Percentiles rank a stretch among this genome's conserved stretches.
Conservation (phyloP, 1,284 basidiomycete genomes). For the Cerioporus squamosus region DNA sequence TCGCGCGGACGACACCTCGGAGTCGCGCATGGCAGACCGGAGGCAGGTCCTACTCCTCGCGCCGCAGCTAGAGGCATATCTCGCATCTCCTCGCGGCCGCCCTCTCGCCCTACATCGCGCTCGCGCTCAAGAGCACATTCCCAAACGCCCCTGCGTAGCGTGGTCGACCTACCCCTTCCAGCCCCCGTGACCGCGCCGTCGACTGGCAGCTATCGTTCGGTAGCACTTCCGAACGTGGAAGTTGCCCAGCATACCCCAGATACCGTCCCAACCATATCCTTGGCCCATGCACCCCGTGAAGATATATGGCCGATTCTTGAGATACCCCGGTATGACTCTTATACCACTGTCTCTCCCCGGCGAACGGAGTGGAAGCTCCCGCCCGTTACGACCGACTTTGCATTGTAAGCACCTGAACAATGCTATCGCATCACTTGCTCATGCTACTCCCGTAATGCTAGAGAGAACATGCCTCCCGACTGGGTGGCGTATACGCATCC, state of each 20-base stretch:
- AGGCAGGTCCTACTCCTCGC: constrained; percentile 17
- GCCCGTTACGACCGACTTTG: constrained; percentile 19
- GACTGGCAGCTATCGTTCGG: constrained; percentile 1
- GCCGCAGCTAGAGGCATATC: constrained; percentile 22
- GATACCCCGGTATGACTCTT: constrained; percentile 25
- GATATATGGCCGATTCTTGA: constrained; percentile 18
- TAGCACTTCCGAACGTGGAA: constrained; percentile 12
- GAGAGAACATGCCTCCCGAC: constrained; percentile 20
- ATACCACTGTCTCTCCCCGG: constrained; percentile 13
- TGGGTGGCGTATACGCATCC: constrained; percentile 33
- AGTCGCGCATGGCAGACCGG: constrained; percentile 9
- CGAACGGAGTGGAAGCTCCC: constrained; percentile 9
- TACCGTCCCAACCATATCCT: not conserved
- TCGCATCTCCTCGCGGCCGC: constrained; percentile 12
- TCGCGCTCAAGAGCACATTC: constrained; percentile 22
- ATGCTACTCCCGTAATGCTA: not conserved
- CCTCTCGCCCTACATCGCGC: constrained; percentile 1
- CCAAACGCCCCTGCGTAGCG: not conserved
- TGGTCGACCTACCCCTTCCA: constrained; percentile 6
- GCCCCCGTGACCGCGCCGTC: not conserved
- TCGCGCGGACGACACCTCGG: constrained; percentile 7
- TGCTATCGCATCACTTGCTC: too few relatives aligned
- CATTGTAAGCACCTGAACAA: constrained; percentile 9
- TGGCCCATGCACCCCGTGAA: not conserved
- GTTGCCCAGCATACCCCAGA: not conserved